phyloP scores from a whole-genome alignment of 2,329 filamentous ascomycete genomes.

The Plectosphaerella sp. region DNA sequence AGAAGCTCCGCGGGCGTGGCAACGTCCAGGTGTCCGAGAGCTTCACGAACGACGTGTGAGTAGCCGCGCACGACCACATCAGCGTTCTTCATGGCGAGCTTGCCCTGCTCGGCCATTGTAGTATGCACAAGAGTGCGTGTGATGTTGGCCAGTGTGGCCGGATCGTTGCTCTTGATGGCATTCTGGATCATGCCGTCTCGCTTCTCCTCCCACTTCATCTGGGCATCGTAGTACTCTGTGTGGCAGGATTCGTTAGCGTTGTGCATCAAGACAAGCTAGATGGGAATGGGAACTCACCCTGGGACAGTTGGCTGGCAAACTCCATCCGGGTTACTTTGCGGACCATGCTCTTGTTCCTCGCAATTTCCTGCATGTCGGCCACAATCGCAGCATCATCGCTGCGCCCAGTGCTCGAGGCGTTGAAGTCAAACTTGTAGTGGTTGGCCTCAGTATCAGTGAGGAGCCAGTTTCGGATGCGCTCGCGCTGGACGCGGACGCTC shows the following conservation, averaged over 20 bases:
- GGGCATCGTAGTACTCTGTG: not conserved
- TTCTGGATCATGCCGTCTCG: not conserved
- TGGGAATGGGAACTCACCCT: not conserved
- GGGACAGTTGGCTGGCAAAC: not conserved
- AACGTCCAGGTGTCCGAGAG: not conserved
- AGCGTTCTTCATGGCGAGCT: not conserved
- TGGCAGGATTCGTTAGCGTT: not conserved
- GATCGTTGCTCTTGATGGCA: not conserved
- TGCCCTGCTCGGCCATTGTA: not conserved
- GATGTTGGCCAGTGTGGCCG: not conserved
- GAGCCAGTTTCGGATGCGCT: not conserved
- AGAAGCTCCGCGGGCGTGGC: not conserved
- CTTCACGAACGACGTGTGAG: not conserved
- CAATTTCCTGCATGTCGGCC: not conserved
- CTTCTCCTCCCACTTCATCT: not conserved
- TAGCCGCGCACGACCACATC: not conserved
- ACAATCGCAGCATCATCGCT: not conserved
- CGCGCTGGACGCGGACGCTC: not conserved
- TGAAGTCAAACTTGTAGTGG: not conserved
- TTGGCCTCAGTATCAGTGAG: not conserved
- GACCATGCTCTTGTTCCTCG: not conserved
- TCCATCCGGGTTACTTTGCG: not conserved
- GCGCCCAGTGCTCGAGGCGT: not conserved
- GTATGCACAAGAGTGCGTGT: not conserved
- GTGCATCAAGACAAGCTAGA: not conserved